Conservation (phyloP, 2,329 filamentous ascomycete genomes). For the Apiospora kogelbergensis region DNA sequence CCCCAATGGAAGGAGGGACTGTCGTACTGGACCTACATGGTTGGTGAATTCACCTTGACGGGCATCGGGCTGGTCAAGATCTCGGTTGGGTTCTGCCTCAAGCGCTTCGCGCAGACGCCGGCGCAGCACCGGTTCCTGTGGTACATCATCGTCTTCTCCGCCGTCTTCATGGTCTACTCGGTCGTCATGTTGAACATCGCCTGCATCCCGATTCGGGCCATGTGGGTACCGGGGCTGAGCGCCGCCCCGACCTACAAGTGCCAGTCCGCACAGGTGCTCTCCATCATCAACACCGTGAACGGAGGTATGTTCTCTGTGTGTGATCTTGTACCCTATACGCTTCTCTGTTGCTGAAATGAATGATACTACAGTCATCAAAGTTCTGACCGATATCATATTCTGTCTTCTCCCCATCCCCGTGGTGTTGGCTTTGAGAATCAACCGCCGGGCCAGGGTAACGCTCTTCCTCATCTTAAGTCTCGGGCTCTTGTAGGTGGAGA, state of each 20-base stretch:
- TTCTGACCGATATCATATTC: not conserved
- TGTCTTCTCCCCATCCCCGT: not conserved
- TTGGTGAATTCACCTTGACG: not conserved
- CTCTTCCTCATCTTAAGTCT: not conserved
- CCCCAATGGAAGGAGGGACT: constrained; percentile 2
- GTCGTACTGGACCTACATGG: not conserved
- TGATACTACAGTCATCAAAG: not conserved
- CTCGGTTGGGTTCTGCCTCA: constrained; percentile 7
- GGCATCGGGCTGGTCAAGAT: constrained; percentile 12
- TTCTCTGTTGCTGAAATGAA: not conserved
- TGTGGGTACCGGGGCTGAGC: not conserved
- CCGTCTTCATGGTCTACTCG: not conserved
- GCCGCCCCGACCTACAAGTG: not conserved
- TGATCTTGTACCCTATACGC: not conserved
- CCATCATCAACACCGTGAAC: not conserved
- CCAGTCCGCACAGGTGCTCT: not conserved
- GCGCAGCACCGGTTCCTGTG: not conserved
- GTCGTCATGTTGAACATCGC: not conserved
- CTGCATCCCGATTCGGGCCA: not conserved
- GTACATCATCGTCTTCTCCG: not conserved
- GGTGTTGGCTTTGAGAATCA: not conserved
- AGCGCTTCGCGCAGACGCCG: not conserved
- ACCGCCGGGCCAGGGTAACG: not conserved
- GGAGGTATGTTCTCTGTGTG: not conserved
- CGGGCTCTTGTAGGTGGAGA: not conserved